Evolutionary conservation across 805 yeast genomes (phyloP), one percentile per base, ranked within the genome.

Genomic region (Ogataea ramenticola): DNA sequence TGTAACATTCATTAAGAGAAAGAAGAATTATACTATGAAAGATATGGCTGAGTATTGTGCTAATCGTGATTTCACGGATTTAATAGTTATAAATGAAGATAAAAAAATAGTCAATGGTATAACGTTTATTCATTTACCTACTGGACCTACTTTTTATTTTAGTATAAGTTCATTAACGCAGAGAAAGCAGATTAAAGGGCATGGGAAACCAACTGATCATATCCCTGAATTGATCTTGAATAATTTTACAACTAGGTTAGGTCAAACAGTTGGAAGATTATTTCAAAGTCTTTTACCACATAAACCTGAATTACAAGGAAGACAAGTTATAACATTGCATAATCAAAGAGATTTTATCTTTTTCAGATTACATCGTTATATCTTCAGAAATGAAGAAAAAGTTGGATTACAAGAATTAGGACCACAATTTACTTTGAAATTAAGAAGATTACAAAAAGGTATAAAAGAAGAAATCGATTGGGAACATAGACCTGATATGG

Each of bases 401-500:
- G 97, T 91, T 2, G 99, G 98, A 8, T 67, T 93, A 41, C 99
- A 93, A 58, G 99, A 93, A 60, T 68, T 93, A 37, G 99, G 99
- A 0, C 99, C 99, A 1, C 97, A 90, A 64, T 93, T 93, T 64
- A 93, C 99, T 1, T 66, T 93, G 61, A 82, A 85, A 59, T 67
- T 93, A 53, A 79, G 96, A 64, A 75, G 98, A 57, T 70, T 93
- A 46, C 98, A 91, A 64, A 84, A 80, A 66, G 99, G 98, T 43
- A 75, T 93, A 56, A 81, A 81, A 58, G 95, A 88, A 52, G 98
- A 91, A 57, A 73, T 86, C 24, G 96, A 88, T 57, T 91, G 98
- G 97, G 97, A 93, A 65, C 96, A 89, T 67, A 79, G 87, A 54
- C 82, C 96, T 3, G 95, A 86, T 51, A 90, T 93, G 98, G 98